A percentile compares a stretch with the other conserved stretches of the same genome.
Conservation (phyloP, 495 filamentous ascomycete genomes). For the Penicillium alfredii region DNA sequence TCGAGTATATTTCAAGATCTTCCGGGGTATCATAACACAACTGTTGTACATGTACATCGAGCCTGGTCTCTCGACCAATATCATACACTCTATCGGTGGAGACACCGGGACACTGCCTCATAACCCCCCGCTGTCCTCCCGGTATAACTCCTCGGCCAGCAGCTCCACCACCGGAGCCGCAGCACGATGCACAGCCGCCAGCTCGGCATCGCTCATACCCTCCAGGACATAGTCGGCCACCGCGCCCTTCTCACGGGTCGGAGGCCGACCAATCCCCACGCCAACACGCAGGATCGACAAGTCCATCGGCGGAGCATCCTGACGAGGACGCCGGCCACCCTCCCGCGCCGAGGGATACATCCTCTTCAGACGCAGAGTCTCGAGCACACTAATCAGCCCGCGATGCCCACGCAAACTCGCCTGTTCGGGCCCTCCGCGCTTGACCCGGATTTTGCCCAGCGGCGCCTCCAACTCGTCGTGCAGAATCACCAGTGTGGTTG, state of each 20-base stretch:
- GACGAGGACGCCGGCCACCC: no score
- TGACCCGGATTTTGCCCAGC: constrained; percentile 59
- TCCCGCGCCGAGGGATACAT: constrained; percentile 17
- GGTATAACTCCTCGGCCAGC: constrained; percentile 42
- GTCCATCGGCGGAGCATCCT: constrained; percentile 4
- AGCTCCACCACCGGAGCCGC: constrained; percentile 45
- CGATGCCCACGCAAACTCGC: constrained; percentile 67
- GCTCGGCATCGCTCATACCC: constrained; percentile 50
- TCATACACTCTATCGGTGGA: not conserved
- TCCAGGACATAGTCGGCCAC: constrained; percentile 65
- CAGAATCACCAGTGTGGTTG: constrained; percentile 57
- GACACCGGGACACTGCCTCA: not conserved
- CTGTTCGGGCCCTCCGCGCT: constrained; percentile 42
- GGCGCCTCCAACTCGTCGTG: constrained; percentile 78
- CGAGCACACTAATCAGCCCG: constrained; percentile 63
- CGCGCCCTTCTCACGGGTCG: constrained; percentile 45
- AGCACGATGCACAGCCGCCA: constrained; percentile 42
- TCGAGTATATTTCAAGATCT: no score
- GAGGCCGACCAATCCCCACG: constrained; percentile 68
- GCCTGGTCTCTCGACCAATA: no score
- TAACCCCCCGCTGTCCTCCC: constrained; percentile 14
- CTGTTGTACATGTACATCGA: no score
- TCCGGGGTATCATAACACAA: no score
- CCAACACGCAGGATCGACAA: constrained; percentile 50
- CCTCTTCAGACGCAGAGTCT: constrained; percentile 36